These are phyloP conservation scores for Acmispon strigosus DNA, from an alignment of 306 rosid species.

Conservation along the genomic window DNA sequence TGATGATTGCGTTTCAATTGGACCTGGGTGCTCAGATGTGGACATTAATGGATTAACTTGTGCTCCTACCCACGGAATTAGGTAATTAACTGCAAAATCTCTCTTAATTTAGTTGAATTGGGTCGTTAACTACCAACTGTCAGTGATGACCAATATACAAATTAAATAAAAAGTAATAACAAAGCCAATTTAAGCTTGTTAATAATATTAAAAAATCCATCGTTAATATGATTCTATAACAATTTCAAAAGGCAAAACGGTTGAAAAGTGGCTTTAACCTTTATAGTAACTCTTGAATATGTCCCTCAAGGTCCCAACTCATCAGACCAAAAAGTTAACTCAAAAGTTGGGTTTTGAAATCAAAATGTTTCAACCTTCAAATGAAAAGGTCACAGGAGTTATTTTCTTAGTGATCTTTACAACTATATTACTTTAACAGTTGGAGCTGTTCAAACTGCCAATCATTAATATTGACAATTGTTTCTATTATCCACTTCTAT, in stretches of 20 bases:
- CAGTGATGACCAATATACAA: neutral
- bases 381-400: conserved; percentile 12
- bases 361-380: neutral
- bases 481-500: neutral
- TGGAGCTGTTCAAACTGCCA: conserved; percentile 1
- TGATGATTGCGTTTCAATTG: conserved; percentile 93
- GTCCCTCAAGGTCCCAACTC: too few species aligned
- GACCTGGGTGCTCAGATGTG: conserved; percentile 78
- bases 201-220: neutral
- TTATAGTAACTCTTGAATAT: too few species aligned
- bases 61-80: conserved; percentile 94
- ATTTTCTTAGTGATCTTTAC: neutral
- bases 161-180: neutral
- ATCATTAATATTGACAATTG: neutral
- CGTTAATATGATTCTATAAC: neutral
- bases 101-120: conserved; percentile 5
- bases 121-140: neutral
- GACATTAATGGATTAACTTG: conserved; percentile 79
- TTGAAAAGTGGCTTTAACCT: conserved; percentile 14
- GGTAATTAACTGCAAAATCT: conserved; percentile 36
- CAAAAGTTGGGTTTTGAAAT: neutral
- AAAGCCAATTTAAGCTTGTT: neutral
- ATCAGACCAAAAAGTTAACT: too few species aligned
- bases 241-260: conserved; percentile 1
- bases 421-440: conserved; percentile 18